These are phyloP conservation scores for maize (Zea mays) DNA, from an alignment of 176 grass and related monocot species.

Conservation along the genomic window DNA sequence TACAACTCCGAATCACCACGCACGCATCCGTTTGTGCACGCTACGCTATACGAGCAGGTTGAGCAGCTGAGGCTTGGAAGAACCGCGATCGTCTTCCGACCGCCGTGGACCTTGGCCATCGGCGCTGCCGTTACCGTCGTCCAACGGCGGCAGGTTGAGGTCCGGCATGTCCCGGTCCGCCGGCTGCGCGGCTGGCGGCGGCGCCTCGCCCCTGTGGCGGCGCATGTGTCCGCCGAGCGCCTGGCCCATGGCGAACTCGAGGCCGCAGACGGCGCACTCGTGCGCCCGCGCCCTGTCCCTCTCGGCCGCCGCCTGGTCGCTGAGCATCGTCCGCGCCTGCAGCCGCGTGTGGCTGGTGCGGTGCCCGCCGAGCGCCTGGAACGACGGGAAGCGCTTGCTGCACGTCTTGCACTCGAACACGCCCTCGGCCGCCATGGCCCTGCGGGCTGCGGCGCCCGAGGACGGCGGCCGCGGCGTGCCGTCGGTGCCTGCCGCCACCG, in stretches of 20 bases:
- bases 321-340: slow-evolving; percentile 52
- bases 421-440: slow-evolving; percentile 58
- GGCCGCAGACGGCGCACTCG: slow-evolving; percentile 70
- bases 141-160: slow-evolving; percentile 51
- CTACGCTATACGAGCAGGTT: slow-evolving; percentile 41
- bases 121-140: neutral
- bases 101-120: slow-evolving; percentile 1
- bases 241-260: slow-evolving; percentile 81
- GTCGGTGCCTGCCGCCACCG: neutral
- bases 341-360: slow-evolving; percentile 67
- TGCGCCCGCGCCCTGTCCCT: slow-evolving; percentile 43
- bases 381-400: slow-evolving; percentile 57
- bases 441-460: slow-evolving; percentile 21
- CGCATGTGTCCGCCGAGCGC: slow-evolving; percentile 82
- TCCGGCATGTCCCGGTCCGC: slow-evolving; percentile 41
- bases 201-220: slow-evolving; percentile 44
- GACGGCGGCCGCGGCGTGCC: neutral
- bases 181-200: neutral
- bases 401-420: slow-evolving; percentile 81
- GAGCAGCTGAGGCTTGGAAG: slow-evolving; percentile 31
- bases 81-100: neutral
- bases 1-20: neutral
- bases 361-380: slow-evolving; percentile 67
- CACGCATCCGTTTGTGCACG: neutral
- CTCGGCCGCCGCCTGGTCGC: slow-evolving; percentile 9